phyloP scores from a whole-genome alignment of 1,284 basidiomycete species.

The Rhodotorula sp. region DNA sequence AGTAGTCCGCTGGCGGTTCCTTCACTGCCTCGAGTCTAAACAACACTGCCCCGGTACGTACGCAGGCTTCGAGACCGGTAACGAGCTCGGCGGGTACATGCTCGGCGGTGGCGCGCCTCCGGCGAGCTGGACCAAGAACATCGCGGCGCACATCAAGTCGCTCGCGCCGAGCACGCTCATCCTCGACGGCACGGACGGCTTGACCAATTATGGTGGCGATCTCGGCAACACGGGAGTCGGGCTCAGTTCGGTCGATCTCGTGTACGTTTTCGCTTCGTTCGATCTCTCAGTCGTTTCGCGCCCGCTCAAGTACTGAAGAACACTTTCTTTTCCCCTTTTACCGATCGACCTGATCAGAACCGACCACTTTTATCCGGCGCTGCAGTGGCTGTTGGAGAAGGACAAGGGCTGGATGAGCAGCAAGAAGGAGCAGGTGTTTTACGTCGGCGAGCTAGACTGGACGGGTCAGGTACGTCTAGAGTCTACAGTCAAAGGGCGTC shows the following conservation, averaged over 20 bases:
- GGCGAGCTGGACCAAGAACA: constrained; percentile 48
- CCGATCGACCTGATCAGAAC: constrained; percentile 20
- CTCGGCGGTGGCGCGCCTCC: constrained; percentile 47
- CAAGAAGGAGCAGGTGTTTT: constrained; percentile 31
- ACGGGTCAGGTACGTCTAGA: constrained; percentile 25
- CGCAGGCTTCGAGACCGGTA: constrained; percentile 51
- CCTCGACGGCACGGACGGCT: constrained; percentile 42
- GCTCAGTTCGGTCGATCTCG: constrained; percentile 28
- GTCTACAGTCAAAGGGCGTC: no score
- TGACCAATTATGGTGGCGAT: constrained; percentile 27
- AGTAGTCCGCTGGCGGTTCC: background rate
- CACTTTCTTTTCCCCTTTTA: background rate
- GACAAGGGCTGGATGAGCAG: constrained; percentile 27
- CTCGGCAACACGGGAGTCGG: constrained; percentile 29
- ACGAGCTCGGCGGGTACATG: constrained; percentile 47
- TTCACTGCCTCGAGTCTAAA: fast-evolving
- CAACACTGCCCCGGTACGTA: background rate
- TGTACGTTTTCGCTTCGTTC: constrained; percentile 13
- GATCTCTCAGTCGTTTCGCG: background rate
- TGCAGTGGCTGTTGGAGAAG: constrained; percentile 39
- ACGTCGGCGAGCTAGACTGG: constrained; percentile 44
- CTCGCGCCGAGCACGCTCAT: constrained; percentile 49
- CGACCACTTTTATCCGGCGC: constrained; percentile 44
- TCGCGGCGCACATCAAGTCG: constrained; percentile 47
- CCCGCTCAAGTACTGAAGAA: background rate